These are phyloP conservation scores for Daldinia sp. DNA, from an alignment of 2,329 filamentous ascomycete genomes.

Conservation along the genomic window DNA sequence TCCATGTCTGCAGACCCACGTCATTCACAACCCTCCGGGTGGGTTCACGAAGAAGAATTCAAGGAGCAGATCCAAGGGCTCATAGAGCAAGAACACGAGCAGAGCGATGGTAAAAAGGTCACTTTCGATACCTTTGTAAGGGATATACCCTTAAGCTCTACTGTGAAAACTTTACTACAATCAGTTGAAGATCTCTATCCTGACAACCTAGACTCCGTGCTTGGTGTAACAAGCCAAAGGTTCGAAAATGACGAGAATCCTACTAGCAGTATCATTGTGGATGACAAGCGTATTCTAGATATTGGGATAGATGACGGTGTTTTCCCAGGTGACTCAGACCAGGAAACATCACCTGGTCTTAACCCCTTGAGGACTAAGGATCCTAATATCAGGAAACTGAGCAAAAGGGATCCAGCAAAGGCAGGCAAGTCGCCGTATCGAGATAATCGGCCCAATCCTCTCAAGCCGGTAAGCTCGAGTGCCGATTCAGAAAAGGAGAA, in stretches of 20 bases:
- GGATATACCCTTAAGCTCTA: slow-evolving; percentile 59
- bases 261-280: slow-evolving; percentile 64
- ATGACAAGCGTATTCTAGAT: slow-evolving; percentile 66
- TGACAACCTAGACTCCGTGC: slow-evolving; percentile 62
- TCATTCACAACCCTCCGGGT: slow-evolving; percentile 75
- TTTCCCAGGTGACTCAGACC: slow-evolving; percentile 63
- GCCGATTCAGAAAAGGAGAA: slow-evolving; percentile 8
- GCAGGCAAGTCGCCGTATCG: background rate
- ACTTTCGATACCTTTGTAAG: slow-evolving; percentile 74
- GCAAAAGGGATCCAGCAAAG: background rate
- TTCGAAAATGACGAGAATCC: slow-evolving; percentile 45
- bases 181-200: slow-evolving; percentile 90
- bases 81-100: slow-evolving; percentile 68
- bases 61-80: slow-evolving; percentile 69
- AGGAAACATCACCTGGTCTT: slow-evolving; percentile 49
- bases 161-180: slow-evolving; percentile 79
- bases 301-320: slow-evolving; percentile 55
- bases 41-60: slow-evolving; percentile 93
- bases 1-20: slow-evolving; percentile 88
- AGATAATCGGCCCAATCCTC: background rate
- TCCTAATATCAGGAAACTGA: slow-evolving; percentile 3
- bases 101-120: slow-evolving; percentile 53
- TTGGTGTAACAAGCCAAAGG: slow-evolving; percentile 51
- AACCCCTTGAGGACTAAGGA: slow-evolving; percentile 15
- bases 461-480: background rate